These are phyloP conservation scores for Theileria orientalis DNA, from an alignment of 169 alveolate species.

Conservation along the genomic window DNA sequence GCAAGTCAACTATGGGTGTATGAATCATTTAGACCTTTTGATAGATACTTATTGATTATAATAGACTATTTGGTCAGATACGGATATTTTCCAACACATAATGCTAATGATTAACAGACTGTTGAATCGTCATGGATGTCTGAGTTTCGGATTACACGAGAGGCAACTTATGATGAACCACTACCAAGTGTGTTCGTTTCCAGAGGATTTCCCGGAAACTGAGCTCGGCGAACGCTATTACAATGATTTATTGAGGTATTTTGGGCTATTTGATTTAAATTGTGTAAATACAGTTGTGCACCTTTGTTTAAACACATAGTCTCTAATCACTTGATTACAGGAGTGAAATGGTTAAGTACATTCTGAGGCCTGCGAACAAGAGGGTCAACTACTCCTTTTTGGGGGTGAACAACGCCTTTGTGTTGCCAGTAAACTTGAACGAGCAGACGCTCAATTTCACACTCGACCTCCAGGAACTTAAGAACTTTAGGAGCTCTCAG, in stretches of 20 bases:
- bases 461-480: background rate
- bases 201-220: conserved; percentile 68
- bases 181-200: conserved; percentile 34
- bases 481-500: background rate
- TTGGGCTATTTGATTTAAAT: background rate
- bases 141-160: conserved; percentile 53
- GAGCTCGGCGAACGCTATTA: conserved; percentile 31
- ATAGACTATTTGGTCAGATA: too few relatives aligned
- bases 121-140: conserved; percentile 48
- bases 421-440: conserved; percentile 18
- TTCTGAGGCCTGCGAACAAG: conserved; percentile 45
- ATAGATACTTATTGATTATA: background rate
- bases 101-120: conserved; percentile 4
- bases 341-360: conserved; percentile 7
- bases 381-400: conserved; percentile 49
- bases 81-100: too few relatives aligned
- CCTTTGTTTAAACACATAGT: background rate
- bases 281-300: background rate
- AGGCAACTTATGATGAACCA: conserved; percentile 37
- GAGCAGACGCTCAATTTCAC: conserved; percentile 8
- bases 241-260: conserved; percentile 22
- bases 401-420: conserved; percentile 53
- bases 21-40: too few relatives aligned
- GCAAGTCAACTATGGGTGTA: conserved; percentile 55
- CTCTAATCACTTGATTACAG: conserved; percentile 20